Conservation (phyloP, 768 basidiomycete genomes). For the Trametes punicea region DNA sequence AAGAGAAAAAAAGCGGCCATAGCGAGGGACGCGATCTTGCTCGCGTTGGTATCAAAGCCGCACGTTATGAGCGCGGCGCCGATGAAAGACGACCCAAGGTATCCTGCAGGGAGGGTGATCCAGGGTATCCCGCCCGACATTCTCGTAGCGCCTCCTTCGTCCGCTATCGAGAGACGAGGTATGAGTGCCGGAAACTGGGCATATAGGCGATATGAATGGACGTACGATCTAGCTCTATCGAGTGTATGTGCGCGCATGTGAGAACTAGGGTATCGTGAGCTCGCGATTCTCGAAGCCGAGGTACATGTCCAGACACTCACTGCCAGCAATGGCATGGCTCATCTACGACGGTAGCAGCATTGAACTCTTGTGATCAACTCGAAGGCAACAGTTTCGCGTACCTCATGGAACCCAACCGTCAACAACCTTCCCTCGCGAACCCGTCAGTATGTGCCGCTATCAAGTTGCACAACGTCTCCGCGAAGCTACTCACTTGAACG, state of each 20-base stretch:
- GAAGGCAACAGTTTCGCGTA: conserved; percentile 26
- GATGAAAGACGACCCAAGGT: conserved; percentile 81
- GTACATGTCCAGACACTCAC: conserved; percentile 13
- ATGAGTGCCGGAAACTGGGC: background rate
- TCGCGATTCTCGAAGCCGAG: background rate
- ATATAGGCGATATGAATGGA: conserved; percentile 10
- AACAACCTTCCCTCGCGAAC: conserved; percentile 48
- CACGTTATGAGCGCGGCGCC: conserved; percentile 85
- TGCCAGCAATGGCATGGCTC: conserved; percentile 80
- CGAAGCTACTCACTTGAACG: conserved; percentile 75
- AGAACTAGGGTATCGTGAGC: conserved; percentile 38
- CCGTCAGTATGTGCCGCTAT: background rate
- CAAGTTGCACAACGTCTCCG: background rate
- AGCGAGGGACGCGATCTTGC: conserved; percentile 77
- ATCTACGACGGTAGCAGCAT: conserved; percentile 44
- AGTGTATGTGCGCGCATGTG: conserved; percentile 83
- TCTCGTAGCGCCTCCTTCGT: conserved; percentile 82
- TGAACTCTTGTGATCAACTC: background rate
- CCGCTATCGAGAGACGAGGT: conserved; percentile 47
- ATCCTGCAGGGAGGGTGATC: conserved; percentile 82
- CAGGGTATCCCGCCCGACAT: conserved; percentile 86
- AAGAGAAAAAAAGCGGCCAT: conserved; percentile 84
- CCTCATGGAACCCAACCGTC: conserved; percentile 89
- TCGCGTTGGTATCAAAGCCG: conserved; percentile 86
- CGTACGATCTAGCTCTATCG: conserved; percentile 84